phyloP scores from a whole-genome alignment of 768 basidiomycete species.

The Agaricus bisporus region DNA sequence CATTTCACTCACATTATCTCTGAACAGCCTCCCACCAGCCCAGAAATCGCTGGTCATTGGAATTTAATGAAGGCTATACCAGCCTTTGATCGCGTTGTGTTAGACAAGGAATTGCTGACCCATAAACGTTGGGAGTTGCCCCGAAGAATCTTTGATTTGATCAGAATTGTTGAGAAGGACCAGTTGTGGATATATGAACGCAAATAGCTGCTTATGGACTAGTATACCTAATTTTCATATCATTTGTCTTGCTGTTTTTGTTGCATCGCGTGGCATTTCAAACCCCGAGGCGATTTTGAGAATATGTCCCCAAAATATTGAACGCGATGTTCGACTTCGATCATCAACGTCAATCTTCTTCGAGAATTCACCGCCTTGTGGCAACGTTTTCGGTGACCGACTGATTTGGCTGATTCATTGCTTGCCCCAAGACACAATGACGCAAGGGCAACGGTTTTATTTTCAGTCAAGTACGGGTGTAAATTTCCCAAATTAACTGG shows the following conservation, averaged over 20 bases:
- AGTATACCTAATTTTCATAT: neutral
- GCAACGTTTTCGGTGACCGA: too few species aligned
- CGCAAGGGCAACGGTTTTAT: too few species aligned
- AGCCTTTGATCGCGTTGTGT: constrained; percentile 31
- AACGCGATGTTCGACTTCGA: too few species aligned
- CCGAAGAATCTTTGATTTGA: neutral
- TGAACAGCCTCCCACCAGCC: constrained; percentile 31
- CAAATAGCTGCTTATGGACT: neutral
- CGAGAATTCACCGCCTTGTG: neutral
- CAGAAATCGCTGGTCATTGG: constrained; percentile 30
- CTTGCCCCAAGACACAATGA: too few species aligned
- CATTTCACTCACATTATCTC: constrained; percentile 60
- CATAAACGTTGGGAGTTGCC: neutral
- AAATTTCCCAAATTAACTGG: too few species aligned
- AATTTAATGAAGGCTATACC: constrained; percentile 32
- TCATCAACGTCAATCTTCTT: neutral
- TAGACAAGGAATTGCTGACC: constrained; percentile 1
- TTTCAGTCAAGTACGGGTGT: too few species aligned
- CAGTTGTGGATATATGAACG: constrained; percentile 18
- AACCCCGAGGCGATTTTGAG: neutral
- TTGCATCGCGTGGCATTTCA: neutral
- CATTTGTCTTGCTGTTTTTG: neutral
- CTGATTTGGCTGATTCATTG: too few species aligned
- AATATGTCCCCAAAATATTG: neutral
- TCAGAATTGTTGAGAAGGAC: constrained; percentile 8